These are phyloP conservation scores for Globisporangium irregulare DNA, from an alignment of 352 stramenopile genomes.

Conservation along the genomic window DNA sequence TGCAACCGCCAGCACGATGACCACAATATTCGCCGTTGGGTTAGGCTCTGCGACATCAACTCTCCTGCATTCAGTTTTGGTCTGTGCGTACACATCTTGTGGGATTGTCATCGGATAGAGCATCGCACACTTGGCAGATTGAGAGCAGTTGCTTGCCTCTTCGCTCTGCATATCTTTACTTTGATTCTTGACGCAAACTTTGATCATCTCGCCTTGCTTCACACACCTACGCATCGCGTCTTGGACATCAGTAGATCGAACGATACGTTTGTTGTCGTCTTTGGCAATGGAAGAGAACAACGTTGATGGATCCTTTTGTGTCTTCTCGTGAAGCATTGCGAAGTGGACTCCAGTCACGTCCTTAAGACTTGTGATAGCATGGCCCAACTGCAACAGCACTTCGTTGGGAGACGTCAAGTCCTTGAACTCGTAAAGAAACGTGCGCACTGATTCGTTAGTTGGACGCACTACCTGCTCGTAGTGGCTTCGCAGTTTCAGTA, in stretches of 20 bases:
- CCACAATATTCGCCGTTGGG: background rate
- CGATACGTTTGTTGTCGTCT: background rate
- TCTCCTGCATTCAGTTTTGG: background rate
- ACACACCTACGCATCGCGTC: slow-evolving; percentile 5
- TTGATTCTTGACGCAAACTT: background rate
- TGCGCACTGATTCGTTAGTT: background rate
- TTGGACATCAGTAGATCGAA: slow-evolving; percentile 7
- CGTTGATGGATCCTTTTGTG: background rate
- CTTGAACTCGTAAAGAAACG: slow-evolving; percentile 5
- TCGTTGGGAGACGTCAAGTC: background rate
- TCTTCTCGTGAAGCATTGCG: background rate
- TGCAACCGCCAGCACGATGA: background rate
- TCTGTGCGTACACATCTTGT: background rate
- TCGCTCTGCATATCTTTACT: background rate
- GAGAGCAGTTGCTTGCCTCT: background rate
- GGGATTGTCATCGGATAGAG: background rate
- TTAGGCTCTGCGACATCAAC: background rate
- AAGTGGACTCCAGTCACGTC: slow-evolving; percentile 5
- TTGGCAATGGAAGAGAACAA: slow-evolving; percentile 8
- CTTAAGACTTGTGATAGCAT: background rate
- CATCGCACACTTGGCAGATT: background rate
- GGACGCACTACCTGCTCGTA: background rate
- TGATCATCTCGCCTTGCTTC: background rate
- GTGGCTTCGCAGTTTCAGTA: background rate
- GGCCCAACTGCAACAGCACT: slow-evolving; percentile 2